Evolutionary conservation across 768 basidiomycete species (phyloP), one percentile per base, ranked within the genome.

Genomic region (Nidularia pulvinata): DNA sequence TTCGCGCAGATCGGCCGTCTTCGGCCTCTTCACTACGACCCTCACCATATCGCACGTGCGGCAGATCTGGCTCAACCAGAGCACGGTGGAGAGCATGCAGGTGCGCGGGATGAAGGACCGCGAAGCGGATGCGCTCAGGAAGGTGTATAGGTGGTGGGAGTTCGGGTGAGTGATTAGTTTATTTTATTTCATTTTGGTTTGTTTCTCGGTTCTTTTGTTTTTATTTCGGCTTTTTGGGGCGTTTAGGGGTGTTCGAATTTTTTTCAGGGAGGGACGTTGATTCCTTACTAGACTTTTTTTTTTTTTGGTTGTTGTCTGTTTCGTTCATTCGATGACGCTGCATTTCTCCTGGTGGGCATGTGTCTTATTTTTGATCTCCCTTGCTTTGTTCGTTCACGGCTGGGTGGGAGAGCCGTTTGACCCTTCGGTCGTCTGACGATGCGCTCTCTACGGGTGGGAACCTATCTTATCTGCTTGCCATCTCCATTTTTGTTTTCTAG

Each of bases 11-110:
- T 62, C 88, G 1, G 91, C 72, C 0, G 53, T 95, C 7, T 95
- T 96, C 66, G 66, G 74, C 13, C 36, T 95, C 1, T 96, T 97
- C 73, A 87, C 87, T 0, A 46, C 57, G 14, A 62, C 79, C 4
- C 77, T 97, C 60, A 58, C 80, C 7, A 22, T 69, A 4, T 75
- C 84, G 0, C 94, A 96, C 60, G 59, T 84, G 3, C 67, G 78
- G 33, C 64, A 95, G 14, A 83, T 91, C 46, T 57, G 80, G 51
- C 62, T 70, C 32, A 89, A 88, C 36, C 79, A 83, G 62, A 89
- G 90, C 9, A 96, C 93, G 0, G 85, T 97, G 34, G 95, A 96
- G 72, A 82, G 82, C n/a, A 74, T 92, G 59, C 59, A 68, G 9
- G 74, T 80, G 5, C 78, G 76, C 34, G 67, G 71, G 19, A 84